A percentile compares a stretch with the other conserved stretches of the same genome.
phyloP scores from a whole-genome alignment of 2,329 filamentous ascomycete species.

The Leptographium galeiforme region DNA sequence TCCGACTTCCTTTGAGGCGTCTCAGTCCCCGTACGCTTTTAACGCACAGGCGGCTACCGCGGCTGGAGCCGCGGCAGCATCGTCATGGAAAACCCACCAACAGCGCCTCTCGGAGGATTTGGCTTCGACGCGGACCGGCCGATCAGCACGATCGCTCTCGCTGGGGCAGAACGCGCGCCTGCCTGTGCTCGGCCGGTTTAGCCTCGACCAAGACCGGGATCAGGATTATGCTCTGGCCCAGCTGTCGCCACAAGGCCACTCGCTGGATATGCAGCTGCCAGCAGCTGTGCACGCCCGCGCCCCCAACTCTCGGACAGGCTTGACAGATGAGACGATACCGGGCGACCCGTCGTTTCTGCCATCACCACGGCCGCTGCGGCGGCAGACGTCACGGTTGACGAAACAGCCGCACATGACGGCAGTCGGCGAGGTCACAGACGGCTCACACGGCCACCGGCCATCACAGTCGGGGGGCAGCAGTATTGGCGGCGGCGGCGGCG shows the following conservation, averaged over 20 bases:
- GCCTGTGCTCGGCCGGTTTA: slow-evolving; percentile 5
- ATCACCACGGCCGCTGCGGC: slow-evolving; percentile 27
- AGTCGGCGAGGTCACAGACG: background rate
- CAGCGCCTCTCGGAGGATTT: slow-evolving; percentile 18
- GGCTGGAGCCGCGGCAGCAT: background rate
- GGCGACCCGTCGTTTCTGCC: slow-evolving; percentile 47
- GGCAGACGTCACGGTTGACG: slow-evolving; percentile 38
- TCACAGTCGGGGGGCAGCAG: background rate
- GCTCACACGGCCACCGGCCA: background rate
- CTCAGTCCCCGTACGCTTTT: background rate
- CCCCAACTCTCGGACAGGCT: slow-evolving; percentile 47
- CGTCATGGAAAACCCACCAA: slow-evolving; percentile 8
- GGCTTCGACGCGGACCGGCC: background rate
- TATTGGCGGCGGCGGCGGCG: slow-evolving; percentile 3
- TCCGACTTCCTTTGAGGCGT: background rate
- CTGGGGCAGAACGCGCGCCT: background rate
- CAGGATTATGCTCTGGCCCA: background rate
- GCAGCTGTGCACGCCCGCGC: slow-evolving; percentile 44
- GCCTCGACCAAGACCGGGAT: slow-evolving; percentile 8
- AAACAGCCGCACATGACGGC: slow-evolving; percentile 26
- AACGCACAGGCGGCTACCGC: background rate
- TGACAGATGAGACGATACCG: slow-evolving; percentile 48
- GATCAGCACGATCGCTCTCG: slow-evolving; percentile 8
- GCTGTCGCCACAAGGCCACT: slow-evolving; percentile 15
- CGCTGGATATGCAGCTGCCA: slow-evolving; percentile 18